These are phyloP conservation scores for Alternaria novae-zelandiae DNA, from an alignment of 2,329 filamentous ascomycete genomes.

Conservation along the genomic window DNA sequence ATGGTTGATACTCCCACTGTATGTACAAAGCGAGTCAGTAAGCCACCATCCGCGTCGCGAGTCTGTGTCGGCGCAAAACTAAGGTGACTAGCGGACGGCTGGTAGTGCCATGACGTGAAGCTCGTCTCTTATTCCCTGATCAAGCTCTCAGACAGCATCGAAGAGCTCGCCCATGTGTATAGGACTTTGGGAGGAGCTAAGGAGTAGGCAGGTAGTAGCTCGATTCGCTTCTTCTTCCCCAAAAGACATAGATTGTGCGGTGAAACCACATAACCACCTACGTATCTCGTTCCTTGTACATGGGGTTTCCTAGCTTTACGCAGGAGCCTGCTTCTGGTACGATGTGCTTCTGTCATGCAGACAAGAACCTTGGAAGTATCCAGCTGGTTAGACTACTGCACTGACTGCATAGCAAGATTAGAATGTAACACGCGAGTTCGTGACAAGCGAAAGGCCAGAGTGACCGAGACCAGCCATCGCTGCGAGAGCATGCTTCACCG, in stretches of 20 bases:
- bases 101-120: not conserved
- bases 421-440: not conserved
- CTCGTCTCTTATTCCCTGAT: not conserved
- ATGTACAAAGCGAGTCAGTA: conserved; percentile 1
- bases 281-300: not conserved
- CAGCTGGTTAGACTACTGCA: not conserved
- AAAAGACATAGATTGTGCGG: not conserved
- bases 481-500: not conserved
- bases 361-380: not conserved
- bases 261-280: not conserved
- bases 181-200: not conserved
- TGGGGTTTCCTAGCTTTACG: not conserved
- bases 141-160: not conserved
- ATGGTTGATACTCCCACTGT: not conserved
- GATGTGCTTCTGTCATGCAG: not conserved
- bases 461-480: not conserved
- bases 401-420: not conserved
- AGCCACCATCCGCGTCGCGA: not conserved
- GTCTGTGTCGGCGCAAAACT: not conserved
- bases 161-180: not conserved
- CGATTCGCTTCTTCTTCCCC: not conserved
- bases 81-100: not conserved
- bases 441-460: not conserved
- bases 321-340: not conserved
- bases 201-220: not conserved